Evolutionary conservation across 805 yeast species (phyloP).

Genomic region (Sugiyamaella floridensis): DNA sequence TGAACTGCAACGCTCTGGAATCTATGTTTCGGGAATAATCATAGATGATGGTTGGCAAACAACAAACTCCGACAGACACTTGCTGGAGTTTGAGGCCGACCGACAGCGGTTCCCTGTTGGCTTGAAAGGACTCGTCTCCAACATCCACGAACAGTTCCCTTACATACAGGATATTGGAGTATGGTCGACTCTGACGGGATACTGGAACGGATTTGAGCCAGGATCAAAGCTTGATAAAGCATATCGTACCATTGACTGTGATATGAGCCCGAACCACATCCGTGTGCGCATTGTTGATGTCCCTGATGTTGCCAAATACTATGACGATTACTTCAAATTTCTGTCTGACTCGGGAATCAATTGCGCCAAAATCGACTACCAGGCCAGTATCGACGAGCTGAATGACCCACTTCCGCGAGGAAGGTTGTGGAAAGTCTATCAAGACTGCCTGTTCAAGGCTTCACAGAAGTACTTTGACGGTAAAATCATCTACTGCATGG

Average conservation of each 20-base stretch:
- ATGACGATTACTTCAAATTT: conserved; percentile 24
- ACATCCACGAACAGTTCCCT: conserved; percentile 15
- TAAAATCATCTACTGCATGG: conserved; percentile 27
- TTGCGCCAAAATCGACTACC: conserved; percentile 27
- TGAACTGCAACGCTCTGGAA: conserved; percentile 19
- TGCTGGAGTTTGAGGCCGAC: conserved; percentile 23
- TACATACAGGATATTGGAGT: conserved; percentile 27
- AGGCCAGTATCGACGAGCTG: conserved; percentile 23
- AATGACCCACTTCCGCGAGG: conserved; percentile 11
- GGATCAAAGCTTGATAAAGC: conserved; percentile 20
- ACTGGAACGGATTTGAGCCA: conserved; percentile 27
- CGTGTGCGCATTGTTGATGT: conserved; percentile 1
- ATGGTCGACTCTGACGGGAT: conserved; percentile 30
- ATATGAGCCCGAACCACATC: conserved; percentile 1
- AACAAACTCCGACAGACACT: conserved; percentile 17
- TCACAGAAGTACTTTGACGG: conserved; percentile 20
- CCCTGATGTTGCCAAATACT: conserved; percentile 17
- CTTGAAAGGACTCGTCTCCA: conserved; percentile 22
- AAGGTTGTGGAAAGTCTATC: conserved; percentile 19
- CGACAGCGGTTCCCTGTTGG: conserved; percentile 25
- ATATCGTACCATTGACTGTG: conserved; percentile 13
- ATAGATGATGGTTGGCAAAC: conserved; percentile 32
- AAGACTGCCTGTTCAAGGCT: conserved; percentile 20
- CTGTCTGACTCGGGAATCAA: conserved; percentile 22
- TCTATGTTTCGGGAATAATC: conserved; percentile 20